These are phyloP conservation scores for Lolium perenne DNA, from an alignment of 176 grass and related monocot species.

Conservation along the genomic window DNA sequence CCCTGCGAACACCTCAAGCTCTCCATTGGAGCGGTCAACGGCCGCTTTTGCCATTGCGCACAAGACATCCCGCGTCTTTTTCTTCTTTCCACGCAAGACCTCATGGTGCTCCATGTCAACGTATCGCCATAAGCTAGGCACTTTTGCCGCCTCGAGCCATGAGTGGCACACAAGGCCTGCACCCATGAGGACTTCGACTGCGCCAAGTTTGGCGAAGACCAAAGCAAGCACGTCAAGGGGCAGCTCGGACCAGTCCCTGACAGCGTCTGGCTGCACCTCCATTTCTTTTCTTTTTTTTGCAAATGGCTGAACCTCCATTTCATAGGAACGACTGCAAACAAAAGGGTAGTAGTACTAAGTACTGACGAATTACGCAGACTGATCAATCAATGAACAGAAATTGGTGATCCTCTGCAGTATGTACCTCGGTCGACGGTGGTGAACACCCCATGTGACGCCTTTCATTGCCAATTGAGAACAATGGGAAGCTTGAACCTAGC, in stretches of 20 bases:
- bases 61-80: background rate
- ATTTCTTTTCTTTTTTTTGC: background rate
- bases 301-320: slow-evolving; percentile 1
- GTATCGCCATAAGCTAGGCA: slow-evolving; percentile 7
- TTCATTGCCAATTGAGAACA: background rate
- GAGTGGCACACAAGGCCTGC: slow-evolving; percentile 29
- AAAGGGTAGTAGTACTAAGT: background rate
- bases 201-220: slow-evolving; percentile 15
- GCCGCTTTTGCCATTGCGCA: slow-evolving; percentile 18
- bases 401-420: background rate
- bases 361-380: background rate
- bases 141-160: slow-evolving; percentile 16
- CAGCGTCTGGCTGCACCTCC: background rate
- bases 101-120: slow-evolving; percentile 26
- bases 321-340: background rate
- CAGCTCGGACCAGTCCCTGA: slow-evolving; percentile 22
- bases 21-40: slow-evolving; percentile 9
- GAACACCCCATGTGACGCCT: background rate
- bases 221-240: slow-evolving; percentile 18
- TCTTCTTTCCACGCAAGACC: slow-evolving; percentile 23
- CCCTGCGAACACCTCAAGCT: slow-evolving; percentile 20
- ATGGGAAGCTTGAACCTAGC: slow-evolving; percentile 6
- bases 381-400: slow-evolving; percentile 2
- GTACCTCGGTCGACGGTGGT: background rate
- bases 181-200: slow-evolving; percentile 27